These are phyloP conservation scores for Yarrowia keelungensis DNA, from an alignment of 805 yeast genomes.

Conservation along the genomic window DNA sequence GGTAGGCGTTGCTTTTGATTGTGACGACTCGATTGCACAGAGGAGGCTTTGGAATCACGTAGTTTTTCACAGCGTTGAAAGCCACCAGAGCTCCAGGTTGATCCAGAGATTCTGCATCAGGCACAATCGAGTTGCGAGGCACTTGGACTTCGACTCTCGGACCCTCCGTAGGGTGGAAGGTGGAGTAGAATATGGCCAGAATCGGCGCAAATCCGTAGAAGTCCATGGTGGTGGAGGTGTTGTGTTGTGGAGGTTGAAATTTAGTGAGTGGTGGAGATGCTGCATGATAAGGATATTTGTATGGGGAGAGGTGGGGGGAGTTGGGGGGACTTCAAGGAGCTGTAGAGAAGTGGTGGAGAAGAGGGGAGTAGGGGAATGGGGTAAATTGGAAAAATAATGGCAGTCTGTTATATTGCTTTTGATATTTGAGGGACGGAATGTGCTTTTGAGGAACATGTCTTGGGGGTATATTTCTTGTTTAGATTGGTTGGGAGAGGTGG, in stretches of 20 bases:
- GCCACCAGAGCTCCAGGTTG: conserved; percentile 61
- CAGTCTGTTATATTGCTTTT: not conserved
- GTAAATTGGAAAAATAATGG: not conserved
- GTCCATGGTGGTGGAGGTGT: conserved; percentile 10
- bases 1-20: conserved; percentile 69
- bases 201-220: conserved; percentile 81
- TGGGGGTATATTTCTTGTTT: not conserved
- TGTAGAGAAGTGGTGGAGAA: no score
- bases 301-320: not conserved
- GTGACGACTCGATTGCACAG: conserved; percentile 83
- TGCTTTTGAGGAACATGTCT: not conserved
- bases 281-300: conserved; percentile 3
- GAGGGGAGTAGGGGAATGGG: not conserved
- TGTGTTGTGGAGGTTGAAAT: not conserved
- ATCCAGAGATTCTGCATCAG: conserved; percentile 46
- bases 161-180: conserved; percentile 95
- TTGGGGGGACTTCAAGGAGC: no score
- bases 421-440: not conserved
- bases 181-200: conserved; percentile 83
- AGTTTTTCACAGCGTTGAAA: conserved; percentile 87
- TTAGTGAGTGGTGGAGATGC: not conserved
- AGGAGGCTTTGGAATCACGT: conserved; percentile 91
- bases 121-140: conserved; percentile 73
- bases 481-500: no score
- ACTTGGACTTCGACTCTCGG: conserved; percentile 90